These are phyloP conservation scores for Telfairia occidentalis DNA, from an alignment of 331 rosid genomes.

Conservation along the genomic window DNA sequence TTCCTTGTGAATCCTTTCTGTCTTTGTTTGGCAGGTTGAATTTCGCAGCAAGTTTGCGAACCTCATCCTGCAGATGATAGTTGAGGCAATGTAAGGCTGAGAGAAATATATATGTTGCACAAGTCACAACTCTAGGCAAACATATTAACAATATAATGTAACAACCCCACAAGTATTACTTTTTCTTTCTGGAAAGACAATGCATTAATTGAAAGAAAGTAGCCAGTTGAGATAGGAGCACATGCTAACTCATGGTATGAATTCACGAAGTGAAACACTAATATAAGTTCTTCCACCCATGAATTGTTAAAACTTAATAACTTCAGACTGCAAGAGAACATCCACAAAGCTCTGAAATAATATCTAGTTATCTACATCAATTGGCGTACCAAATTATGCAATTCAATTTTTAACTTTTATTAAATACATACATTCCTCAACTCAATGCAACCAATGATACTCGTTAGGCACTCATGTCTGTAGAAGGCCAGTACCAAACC, in stretches of 20 bases:
- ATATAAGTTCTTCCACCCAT: neutral
- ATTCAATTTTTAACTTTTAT: neutral
- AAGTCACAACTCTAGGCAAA: neutral
- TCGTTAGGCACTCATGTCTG: neutral
- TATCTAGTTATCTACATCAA: neutral
- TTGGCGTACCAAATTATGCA: neutral
- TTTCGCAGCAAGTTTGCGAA: constrained; percentile 63
- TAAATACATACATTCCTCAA: neutral
- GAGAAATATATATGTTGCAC: neutral
- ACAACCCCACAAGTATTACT: neutral
- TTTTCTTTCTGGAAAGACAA: neutral
- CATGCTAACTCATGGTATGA: neutral
- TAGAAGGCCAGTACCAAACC: neutral
- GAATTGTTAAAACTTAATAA: neutral
- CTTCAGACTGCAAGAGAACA: neutral
- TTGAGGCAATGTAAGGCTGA: constrained; percentile 10
- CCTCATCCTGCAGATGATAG: constrained; percentile 54
- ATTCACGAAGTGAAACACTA: neutral
- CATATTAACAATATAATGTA: neutral
- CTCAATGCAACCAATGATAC: neutral
- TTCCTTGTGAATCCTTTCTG: constrained; percentile 96
- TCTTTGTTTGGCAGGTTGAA: constrained; percentile 81
- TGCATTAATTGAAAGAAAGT: neutral
- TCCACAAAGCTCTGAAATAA: neutral
- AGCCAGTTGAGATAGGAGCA: neutral